These are phyloP conservation scores for Wickerhamomyces ciferrii DNA, from an alignment of 805 yeast genomes.

Conservation along the genomic window DNA sequence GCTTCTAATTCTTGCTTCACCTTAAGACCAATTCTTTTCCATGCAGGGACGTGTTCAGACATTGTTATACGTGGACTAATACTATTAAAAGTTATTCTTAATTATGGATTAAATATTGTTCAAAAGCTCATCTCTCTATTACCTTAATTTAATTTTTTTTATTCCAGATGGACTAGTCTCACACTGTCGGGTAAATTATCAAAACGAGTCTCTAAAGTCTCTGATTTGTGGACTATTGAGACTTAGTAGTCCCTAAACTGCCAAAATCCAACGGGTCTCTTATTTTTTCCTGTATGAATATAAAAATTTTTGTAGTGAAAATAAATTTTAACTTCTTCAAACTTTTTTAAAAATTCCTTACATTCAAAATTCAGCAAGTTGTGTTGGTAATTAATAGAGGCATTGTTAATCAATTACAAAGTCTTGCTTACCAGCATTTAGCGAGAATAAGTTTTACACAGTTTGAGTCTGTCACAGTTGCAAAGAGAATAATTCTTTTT, in stretches of 20 bases:
- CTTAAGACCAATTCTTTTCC: constrained; percentile 74
- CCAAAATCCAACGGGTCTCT: not conserved
- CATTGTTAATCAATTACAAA: not conserved
- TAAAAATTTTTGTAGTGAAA: not conserved
- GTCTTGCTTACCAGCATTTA: constrained; percentile 3
- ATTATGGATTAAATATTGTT: no score
- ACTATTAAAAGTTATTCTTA: no score
- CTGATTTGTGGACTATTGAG: no score
- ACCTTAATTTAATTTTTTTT: no score
- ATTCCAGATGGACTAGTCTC: no score
- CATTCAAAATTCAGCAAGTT: constrained; percentile 15
- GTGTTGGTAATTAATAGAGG: not conserved
- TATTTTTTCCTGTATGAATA: not conserved
- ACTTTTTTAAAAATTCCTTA: constrained; percentile 4
- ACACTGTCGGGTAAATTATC: no score
- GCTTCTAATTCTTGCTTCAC: constrained; percentile 41
- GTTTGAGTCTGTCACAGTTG: constrained; percentile 26
- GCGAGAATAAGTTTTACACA: constrained; percentile 24
- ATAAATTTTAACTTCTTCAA: not conserved
- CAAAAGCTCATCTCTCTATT: not conserved
- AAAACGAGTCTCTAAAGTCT: no score
- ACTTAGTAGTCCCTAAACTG: no score
- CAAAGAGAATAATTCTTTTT: not conserved
- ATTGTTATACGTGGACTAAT: constrained; percentile 7
- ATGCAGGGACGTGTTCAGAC: constrained; percentile 56